Percentiles rank a stretch among this genome's conserved stretches.
These are phyloP conservation scores for Diaporthe sp. DNA, from an alignment of 2,329 filamentous ascomycete genomes.

Conservation along the genomic window DNA sequence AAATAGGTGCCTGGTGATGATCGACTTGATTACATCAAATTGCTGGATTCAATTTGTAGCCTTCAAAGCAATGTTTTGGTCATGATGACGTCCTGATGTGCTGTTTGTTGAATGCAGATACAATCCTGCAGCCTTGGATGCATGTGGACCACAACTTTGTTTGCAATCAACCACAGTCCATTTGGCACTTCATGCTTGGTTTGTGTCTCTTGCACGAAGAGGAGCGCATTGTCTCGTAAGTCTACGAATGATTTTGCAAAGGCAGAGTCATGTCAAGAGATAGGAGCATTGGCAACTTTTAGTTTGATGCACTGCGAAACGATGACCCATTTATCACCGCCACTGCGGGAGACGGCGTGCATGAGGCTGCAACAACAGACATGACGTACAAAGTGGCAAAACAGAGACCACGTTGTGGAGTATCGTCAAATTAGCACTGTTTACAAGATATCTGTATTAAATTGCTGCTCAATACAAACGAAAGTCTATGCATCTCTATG, in stretches of 20 bases:
- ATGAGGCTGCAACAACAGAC: background rate
- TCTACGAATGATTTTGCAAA: too few relatives aligned
- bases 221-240: too few relatives aligned
- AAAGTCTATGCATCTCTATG: background rate
- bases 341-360: background rate
- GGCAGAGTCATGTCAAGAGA: too few relatives aligned
- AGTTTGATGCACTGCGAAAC: background rate
- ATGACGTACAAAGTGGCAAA: background rate
- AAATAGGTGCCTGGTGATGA: background rate
- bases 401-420: too few relatives aligned
- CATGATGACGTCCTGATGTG: conserved; percentile 1
- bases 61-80: background rate
- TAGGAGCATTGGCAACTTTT: too few relatives aligned
- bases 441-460: background rate
- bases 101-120: background rate
- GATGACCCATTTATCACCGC: background rate
- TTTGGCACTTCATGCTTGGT: too few relatives aligned
- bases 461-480: background rate
- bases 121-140: too few relatives aligned
- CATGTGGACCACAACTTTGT: background rate
- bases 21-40: background rate
- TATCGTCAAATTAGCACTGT: background rate
- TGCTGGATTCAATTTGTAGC: background rate
- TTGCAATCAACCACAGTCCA: background rate
- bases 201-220: background rate